Evolutionary conservation across 305 asterid species (phyloP).

Genomic region (Solanum chacoense): DNA sequence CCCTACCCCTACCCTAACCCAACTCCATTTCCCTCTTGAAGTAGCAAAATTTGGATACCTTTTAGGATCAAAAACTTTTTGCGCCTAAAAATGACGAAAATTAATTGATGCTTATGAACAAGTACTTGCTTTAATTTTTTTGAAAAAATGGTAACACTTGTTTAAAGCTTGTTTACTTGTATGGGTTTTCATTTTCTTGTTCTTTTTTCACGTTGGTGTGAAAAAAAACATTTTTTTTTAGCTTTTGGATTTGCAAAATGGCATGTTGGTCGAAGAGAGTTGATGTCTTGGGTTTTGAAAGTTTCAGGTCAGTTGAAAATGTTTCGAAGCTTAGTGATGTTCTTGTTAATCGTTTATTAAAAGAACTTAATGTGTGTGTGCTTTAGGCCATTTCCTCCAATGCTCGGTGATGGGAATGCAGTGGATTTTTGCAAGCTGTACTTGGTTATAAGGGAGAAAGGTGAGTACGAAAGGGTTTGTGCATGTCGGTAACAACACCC

Average conservation of each 20-base stretch:
- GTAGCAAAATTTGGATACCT: background rate
- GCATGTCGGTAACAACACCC: slow-evolving; percentile 21
- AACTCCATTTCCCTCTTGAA: background rate
- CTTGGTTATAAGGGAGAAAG: slow-evolving; percentile 29
- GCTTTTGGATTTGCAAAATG: slow-evolving; percentile 34
- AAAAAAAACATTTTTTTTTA: slow-evolving; percentile 10
- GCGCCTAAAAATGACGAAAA: background rate
- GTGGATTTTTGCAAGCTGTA: slow-evolving; percentile 50
- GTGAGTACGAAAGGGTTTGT: slow-evolving; percentile 33
- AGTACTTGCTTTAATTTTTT: background rate
- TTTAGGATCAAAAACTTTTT: background rate
- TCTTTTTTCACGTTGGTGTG: background rate
- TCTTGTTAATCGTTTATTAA: slow-evolving; percentile 12
- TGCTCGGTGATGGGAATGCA: slow-evolving; percentile 34
- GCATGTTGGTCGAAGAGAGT: slow-evolving; percentile 51
- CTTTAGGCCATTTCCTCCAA: slow-evolving; percentile 45
- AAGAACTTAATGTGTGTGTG: slow-evolving; percentile 12
- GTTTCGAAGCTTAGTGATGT: background rate
- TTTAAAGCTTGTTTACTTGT: background rate
- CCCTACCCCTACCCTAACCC: no score
- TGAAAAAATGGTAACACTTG: background rate
- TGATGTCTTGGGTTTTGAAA: slow-evolving; percentile 27
- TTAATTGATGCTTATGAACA: background rate
- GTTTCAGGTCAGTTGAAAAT: slow-evolving; percentile 8
- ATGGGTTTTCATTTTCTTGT: background rate